Evolutionary conservation across 163 green algal genomes (phyloP), one percentile per base, ranked within the genome.

Genomic region (Scenedesmus sp.): DNA sequence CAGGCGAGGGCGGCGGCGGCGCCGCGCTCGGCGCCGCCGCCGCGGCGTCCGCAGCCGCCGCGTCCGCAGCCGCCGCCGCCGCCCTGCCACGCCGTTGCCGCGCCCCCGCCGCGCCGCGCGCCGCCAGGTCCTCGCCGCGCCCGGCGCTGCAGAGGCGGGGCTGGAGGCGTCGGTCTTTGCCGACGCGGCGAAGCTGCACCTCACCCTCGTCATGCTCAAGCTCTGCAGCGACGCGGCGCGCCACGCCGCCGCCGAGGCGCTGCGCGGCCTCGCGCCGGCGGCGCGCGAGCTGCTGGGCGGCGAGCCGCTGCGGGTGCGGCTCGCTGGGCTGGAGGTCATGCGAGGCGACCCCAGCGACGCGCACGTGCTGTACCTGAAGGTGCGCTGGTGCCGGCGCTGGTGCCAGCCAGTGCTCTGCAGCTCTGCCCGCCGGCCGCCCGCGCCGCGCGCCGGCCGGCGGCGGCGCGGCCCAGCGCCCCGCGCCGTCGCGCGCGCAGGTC

Each of bases 201-300:
- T 90, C 1, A 90, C 86, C 6, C 42, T 90, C 29, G 72, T 78
- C 11, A 90, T 90, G 86, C 78, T 90, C 15, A 90, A 90, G 64
- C 81, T 90, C 51, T 90, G 89, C 81, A 86, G 69, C 31, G 83
- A 88, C 47, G 67, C 82, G 36, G 56, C 51, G 29, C 42, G 83
- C 10, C 63, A 84, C 48, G 50, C 58, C 33, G 83, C 79, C 22
- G 29, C 24, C 18, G 50, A 77, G 50, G 62, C 74, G 11, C 44
- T 74, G 13, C 57, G 60, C 6, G n/a, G 22, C 33, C 69, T 83
- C 57, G 29, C 57, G 17, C 67, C 60, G 31, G 42, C 56, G 34
- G 44, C 62, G 17, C 24, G 45, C 45, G 29, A 17, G 33, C 60
- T 89, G 54, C 63, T 89, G 50, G 63, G 14, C 18, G 74, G 39